Evolutionary conservation across 176 grass and related monocot genomes (phyloP).

Genomic region (Oryza punctata): DNA sequence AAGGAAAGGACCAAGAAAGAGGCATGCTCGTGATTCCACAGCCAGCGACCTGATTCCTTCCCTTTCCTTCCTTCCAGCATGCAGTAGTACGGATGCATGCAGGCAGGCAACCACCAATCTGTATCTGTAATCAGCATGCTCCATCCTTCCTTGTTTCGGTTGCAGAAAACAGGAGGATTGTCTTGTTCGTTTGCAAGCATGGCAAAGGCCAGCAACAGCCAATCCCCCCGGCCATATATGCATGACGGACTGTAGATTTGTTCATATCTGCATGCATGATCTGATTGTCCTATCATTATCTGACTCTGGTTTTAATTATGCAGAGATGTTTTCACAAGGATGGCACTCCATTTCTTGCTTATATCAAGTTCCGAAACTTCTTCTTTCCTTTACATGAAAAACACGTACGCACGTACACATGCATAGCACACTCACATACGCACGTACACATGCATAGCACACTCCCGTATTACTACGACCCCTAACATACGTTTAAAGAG

Average conservation of each 20-base stretch:
- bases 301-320: neutral
- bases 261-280: neutral
- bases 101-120: slow-evolving; percentile 10
- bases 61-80: neutral
- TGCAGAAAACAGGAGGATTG: neutral
- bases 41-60: neutral
- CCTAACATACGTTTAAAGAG: too few species aligned
- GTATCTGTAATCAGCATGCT: neutral
- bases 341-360: neutral
- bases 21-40: neutral
- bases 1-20: neutral
- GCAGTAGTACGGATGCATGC: neutral
- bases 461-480: too few species aligned
- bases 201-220: neutral
- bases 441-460: too few species aligned
- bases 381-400: neutral
- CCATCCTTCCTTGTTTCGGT: neutral
- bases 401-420: too few species aligned
- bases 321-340: neutral
- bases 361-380: neutral
- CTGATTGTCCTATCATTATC: neutral
- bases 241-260: neutral
- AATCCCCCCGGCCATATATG: neutral
- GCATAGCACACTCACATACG: too few species aligned
- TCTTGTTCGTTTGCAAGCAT: neutral